Evolutionary conservation across 2,329 filamentous ascomycete genomes (phyloP).

Genomic region (Cercospora sesami): DNA sequence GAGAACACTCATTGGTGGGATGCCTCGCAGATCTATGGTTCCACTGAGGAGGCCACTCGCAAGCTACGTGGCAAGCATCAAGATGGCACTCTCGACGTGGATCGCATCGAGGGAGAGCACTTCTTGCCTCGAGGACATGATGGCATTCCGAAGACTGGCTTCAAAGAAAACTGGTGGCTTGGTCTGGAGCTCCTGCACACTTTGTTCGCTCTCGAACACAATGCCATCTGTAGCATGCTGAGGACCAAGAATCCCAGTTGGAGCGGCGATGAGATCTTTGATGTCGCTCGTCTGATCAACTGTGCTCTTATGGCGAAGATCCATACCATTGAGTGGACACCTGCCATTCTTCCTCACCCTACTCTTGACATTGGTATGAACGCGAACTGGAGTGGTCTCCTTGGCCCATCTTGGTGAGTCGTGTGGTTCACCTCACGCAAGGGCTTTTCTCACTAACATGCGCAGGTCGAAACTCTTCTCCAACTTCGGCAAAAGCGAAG

Average conservation of each 20-base stretch:
- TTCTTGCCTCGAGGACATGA: conserved; percentile 46
- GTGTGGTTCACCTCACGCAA: background rate
- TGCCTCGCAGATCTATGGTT: conserved; percentile 51
- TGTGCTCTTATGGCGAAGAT: conserved; percentile 54
- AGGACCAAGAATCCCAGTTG: conserved; percentile 41
- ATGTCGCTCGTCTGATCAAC: conserved; percentile 49
- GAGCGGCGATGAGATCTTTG: conserved; percentile 47
- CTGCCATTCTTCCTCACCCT: conserved; percentile 50
- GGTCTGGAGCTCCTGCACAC: conserved; percentile 52
- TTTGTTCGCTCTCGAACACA: conserved; percentile 51
- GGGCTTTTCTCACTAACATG: background rate
- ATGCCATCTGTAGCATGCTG: conserved; percentile 47
- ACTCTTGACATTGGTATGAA: conserved; percentile 47
- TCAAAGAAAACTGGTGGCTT: conserved; percentile 51
- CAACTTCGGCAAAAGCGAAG: conserved; percentile 36
- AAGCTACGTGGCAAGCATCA: conserved; percentile 39
- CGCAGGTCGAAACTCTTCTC: conserved; percentile 2
- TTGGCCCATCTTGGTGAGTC: conserved; percentile 35
- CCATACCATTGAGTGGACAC: conserved; percentile 54
- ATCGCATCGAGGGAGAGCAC: conserved; percentile 37
- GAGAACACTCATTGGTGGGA: conserved; percentile 51
- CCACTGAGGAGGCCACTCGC: conserved; percentile 42
- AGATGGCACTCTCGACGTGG: conserved; percentile 46
- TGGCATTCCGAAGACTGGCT: conserved; percentile 46
- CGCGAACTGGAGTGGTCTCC: conserved; percentile 51